Percentiles rank a stretch among this genome's conserved stretches.
Conservation (phyloP, 345 rosid genomes). For the Syzygium aromaticum region DNA sequence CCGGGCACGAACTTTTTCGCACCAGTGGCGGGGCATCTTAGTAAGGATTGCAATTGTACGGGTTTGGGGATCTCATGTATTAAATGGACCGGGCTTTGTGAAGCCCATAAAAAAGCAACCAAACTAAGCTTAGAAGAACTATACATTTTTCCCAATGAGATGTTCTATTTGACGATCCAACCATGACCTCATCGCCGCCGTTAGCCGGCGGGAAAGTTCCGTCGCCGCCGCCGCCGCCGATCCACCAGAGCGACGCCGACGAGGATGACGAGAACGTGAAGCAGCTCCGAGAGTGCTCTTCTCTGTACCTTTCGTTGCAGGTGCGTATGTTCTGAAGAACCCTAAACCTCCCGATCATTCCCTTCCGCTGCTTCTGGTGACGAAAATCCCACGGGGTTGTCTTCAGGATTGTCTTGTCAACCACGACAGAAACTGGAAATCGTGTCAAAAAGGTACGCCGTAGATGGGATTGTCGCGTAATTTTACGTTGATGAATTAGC, state of each 20-base stretch:
- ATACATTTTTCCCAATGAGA: not conserved
- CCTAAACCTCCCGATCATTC: constrained; percentile 6
- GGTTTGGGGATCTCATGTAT: not conserved
- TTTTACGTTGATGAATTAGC: not conserved
- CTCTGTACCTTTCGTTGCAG: constrained; percentile 67
- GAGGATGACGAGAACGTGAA: constrained; percentile 85
- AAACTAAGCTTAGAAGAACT: not conserved
- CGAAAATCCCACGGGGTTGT: not conserved
- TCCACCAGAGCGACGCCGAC: constrained; percentile 62
- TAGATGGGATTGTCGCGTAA: not conserved
- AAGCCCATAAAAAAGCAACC: not conserved
- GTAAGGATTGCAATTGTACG: not conserved
- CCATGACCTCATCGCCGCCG: not conserved
- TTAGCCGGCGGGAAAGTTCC: not conserved
- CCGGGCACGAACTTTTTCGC: too few species aligned
- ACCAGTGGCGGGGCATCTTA: not conserved
- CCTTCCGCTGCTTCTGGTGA: not conserved
- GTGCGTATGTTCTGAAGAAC: constrained; percentile 3
- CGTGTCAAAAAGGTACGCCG: constrained; percentile 68
- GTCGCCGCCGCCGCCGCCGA: not conserved
- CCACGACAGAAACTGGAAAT: constrained; percentile 69
- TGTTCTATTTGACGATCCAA: not conserved
- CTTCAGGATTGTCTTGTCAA: constrained; percentile 72
- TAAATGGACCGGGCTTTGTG: not conserved
- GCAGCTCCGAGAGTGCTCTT: constrained; percentile 78